These are phyloP conservation scores for Scalesia atractyloides DNA, from an alignment of 129 eudicot genomes.

Conservation along the genomic window DNA sequence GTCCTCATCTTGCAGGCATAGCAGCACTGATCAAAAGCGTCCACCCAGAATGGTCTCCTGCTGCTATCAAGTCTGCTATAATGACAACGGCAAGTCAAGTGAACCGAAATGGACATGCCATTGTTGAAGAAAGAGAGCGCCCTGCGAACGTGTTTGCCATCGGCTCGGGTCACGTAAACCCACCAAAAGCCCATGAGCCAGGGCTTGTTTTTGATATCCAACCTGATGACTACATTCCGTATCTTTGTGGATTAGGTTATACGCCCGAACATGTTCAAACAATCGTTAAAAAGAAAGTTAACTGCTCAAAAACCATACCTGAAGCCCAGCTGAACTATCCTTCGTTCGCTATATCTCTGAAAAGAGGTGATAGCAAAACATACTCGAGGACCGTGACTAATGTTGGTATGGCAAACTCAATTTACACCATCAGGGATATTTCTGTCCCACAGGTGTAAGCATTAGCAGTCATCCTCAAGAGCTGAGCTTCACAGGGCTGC, in stretches of 20 bases:
- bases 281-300: slow-evolving; percentile 17
- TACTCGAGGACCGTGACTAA: slow-evolving; percentile 54
- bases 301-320: slow-evolving; percentile 39
- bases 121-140: slow-evolving; percentile 36
- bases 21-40: slow-evolving; percentile 62
- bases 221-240: slow-evolving; percentile 55
- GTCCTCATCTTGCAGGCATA: slow-evolving; percentile 63
- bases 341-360: slow-evolving; percentile 45
- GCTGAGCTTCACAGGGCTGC: slow-evolving; percentile 34
- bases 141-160: slow-evolving; percentile 48
- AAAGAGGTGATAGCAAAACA: slow-evolving; percentile 8
- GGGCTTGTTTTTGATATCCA: slow-evolving; percentile 65
- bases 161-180: slow-evolving; percentile 68
- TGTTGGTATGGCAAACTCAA: slow-evolving; percentile 43
- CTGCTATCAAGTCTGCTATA: slow-evolving; percentile 63
- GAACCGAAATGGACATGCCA: slow-evolving; percentile 31
- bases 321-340: slow-evolving; percentile 67
- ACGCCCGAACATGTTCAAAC: slow-evolving; percentile 25
- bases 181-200: slow-evolving; percentile 49
- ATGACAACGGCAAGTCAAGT: slow-evolving; percentile 55
- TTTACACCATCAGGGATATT: slow-evolving; percentile 29
- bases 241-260: slow-evolving; percentile 59
- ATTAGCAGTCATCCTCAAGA: slow-evolving; percentile 25
- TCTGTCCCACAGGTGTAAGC: slow-evolving; percentile 21
- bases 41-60: slow-evolving; percentile 73